Evolutionary conservation across 345 rosid species (phyloP), one percentile per base, ranked within the genome.

Genomic region (Sisymbrium irio): DNA sequence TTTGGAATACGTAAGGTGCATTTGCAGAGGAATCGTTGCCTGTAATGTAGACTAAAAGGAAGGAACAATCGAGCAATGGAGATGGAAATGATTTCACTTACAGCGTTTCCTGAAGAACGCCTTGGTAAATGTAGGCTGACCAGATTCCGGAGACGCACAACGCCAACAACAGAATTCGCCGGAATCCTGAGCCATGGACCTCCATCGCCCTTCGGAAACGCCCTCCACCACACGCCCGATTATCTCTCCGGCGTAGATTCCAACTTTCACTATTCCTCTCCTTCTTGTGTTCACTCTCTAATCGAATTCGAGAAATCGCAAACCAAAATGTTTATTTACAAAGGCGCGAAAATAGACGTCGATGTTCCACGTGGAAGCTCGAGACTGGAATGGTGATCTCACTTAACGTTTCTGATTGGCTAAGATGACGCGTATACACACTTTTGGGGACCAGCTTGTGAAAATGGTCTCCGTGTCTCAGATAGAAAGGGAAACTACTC

Each of bases 131-230:
- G 67, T 95, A 92, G 15, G 97, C 97, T 49, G 97, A 75, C 97
- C 99, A 92, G 78, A 95, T 92, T 72, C 99, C 99, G 71, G 93
- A 86, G 69, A 92, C 88, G 83, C 99, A 95, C 66, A 95, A 85
- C 12, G 89, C 86, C 77, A 95, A 67, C 63, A 91, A 65, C 15
- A 92, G 42, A 41, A 85, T 73, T 44, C 97, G 87, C 78, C 86
- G 88, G 82, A 89, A 71, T 18, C 97, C 89, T 54, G 88, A 69
- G 33, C 91, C 89, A 20, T 87, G 90, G 60, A 81, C 86, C 78
- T 89, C 90, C 96, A 89, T 83, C 60, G 41, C 65, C 57, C 76
- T 66, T 49, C 69, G 42, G 39, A 0, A 28, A 32, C 22, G 28
- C 19, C 2, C 22, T 19, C 19, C 2, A 20, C 35, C 27, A 37